Conservation (phyloP, 495 filamentous ascomycete species). For the Aspergillus conjunctus region DNA sequence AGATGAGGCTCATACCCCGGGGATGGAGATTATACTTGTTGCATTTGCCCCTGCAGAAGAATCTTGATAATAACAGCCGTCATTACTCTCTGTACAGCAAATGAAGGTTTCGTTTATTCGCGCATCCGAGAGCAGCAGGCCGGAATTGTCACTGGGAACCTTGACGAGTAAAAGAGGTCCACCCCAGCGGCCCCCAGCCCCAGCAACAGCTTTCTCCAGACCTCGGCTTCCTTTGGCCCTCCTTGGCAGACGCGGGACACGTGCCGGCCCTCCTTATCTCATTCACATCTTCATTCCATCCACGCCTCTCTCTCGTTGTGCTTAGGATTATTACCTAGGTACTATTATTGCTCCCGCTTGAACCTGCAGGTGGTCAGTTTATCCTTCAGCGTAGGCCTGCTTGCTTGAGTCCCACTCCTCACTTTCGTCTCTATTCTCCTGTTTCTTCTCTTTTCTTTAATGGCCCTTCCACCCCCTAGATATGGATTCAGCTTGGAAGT, state of each 20-base stretch:
- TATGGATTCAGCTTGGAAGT: slow-evolving; percentile 41
- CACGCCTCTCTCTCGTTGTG: neutral
- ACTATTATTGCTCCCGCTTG: neutral
- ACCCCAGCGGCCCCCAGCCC: neutral
- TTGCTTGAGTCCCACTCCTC: neutral
- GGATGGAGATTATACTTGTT: too few relatives aligned
- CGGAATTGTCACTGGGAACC: too few relatives aligned
- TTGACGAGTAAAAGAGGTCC: too few relatives aligned
- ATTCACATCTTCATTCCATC: neutral
- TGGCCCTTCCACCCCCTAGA: neutral
- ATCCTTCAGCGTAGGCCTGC: neutral
- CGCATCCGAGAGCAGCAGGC: too few relatives aligned
- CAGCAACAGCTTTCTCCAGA: neutral
- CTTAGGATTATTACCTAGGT: neutral
- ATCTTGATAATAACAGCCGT: too few relatives aligned
- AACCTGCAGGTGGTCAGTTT: neutral
- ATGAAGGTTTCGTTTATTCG: too few relatives aligned
- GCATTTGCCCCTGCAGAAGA: too few relatives aligned
- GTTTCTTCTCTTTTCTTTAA: neutral
- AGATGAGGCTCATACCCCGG: too few relatives aligned
- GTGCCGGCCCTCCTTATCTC: slow-evolving; percentile 24
- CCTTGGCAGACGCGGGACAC: slow-evolving; percentile 33
- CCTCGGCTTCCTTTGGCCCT: slow-evolving; percentile 12
- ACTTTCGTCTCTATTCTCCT: neutral
- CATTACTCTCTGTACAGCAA: too few relatives aligned